Evolutionary conservation across 1,139 yeast genomes (phyloP).

Genomic region (Pneumocystis jirovecii): DNA sequence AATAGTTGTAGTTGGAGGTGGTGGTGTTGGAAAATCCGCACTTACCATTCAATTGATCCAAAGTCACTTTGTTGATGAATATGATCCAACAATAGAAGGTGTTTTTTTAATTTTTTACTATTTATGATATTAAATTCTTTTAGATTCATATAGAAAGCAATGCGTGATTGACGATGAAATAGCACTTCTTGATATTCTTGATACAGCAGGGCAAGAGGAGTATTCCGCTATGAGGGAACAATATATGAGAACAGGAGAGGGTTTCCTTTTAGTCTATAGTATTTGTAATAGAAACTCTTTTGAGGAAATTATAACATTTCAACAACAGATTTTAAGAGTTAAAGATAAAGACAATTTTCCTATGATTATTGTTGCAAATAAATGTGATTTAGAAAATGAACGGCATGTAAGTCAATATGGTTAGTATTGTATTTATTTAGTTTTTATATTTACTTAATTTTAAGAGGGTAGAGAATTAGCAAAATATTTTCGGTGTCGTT

Average conservation of each 20-base stretch:
- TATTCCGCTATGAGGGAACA: constrained; percentile 52
- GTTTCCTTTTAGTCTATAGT: constrained; percentile 48
- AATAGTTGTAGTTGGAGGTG: constrained; percentile 89
- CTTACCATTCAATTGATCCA: constrained; percentile 75
- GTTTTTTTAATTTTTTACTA: background rate
- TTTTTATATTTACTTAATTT: constrained; percentile 35
- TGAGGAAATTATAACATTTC: constrained; percentile 62
- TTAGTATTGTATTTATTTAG: constrained; percentile 31
- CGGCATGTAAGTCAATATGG: constrained; percentile 29
- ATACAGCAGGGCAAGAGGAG: constrained; percentile 35
- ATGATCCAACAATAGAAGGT: constrained; percentile 22
- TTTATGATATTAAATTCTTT: background rate
- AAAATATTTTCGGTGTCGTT: constrained; percentile 54
- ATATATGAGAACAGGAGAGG: constrained; percentile 33
- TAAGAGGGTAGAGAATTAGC: constrained; percentile 69
- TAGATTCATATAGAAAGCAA: constrained; percentile 30
- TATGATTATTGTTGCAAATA: constrained; percentile 31
- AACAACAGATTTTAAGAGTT: constrained; percentile 73
- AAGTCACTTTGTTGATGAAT: constrained; percentile 53
- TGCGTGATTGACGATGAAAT: constrained; percentile 27
- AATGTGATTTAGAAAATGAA: constrained; percentile 59
- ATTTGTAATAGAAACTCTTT: constrained; percentile 67
- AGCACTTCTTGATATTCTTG: constrained; percentile 30
- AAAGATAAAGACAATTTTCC: constrained; percentile 42
- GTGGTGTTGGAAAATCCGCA: constrained; percentile 95